Conservation (phyloP, 352 stramenopile genomes). For the Detonula confervacea region DNA sequence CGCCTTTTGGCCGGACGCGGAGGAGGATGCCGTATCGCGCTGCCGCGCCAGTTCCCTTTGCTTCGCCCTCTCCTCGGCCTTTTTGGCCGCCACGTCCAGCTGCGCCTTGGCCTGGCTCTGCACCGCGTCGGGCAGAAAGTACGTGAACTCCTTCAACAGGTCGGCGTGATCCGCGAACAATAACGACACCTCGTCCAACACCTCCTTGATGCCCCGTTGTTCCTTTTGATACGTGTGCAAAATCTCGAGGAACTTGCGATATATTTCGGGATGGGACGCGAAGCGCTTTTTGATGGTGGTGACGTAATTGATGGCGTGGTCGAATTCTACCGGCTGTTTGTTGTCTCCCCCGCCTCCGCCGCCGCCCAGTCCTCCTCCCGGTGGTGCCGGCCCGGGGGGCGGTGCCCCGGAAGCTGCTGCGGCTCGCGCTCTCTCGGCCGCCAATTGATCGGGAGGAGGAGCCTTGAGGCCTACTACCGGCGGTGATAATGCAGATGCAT, state of each 20-base stretch:
- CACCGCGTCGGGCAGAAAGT: constrained; percentile 98
- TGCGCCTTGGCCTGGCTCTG: constrained; percentile 93
- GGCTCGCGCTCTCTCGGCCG: no score
- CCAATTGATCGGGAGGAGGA: no score
- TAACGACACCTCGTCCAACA: constrained; percentile 97
- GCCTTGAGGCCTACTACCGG: no score
- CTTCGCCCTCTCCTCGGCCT: constrained; percentile 78
- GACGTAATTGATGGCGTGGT: constrained; percentile 99
- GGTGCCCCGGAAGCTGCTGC: not conserved
- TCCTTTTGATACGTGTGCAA: constrained; percentile 99
- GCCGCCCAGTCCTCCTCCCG: constrained; percentile 21
- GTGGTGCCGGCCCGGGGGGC: not conserved
- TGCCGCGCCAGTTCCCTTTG: no score
- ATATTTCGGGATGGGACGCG: constrained; percentile 95
- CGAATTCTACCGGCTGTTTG: constrained; percentile 95
- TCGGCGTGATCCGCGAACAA: constrained; percentile 99
- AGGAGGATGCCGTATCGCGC: no score
- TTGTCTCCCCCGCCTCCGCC: not conserved
- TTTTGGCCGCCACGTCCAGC: constrained; percentile 72
- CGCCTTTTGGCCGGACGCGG: no score
- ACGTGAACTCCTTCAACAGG: constrained; percentile 99
- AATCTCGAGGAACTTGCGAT: constrained; percentile 99
- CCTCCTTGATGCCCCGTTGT: constrained; percentile 97
- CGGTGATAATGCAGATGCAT: no score
- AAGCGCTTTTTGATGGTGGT: constrained; percentile 99